phyloP scores from a whole-genome alignment of 73 alveolate species.

The Breviolum minutum region DNA sequence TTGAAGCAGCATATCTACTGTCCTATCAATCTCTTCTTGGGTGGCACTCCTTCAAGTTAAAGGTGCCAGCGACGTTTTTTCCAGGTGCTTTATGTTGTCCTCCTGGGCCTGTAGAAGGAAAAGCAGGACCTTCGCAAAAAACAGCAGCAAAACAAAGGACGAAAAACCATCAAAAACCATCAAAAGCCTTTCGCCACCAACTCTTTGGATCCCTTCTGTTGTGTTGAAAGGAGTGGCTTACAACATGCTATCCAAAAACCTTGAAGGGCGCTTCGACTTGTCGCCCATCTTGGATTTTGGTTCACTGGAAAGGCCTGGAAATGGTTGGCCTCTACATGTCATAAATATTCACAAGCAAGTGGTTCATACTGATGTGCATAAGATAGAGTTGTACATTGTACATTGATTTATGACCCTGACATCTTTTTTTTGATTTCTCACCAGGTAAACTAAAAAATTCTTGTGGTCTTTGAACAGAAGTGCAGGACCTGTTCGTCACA shows the following conservation, averaged over 20 bases:
- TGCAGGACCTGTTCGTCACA: background rate
- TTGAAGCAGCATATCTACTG: no score
- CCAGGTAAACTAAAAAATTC: no score
- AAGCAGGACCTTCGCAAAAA: constrained; percentile 2
- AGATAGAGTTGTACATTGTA: no score
- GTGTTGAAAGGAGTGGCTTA: background rate
- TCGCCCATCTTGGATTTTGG: constrained; percentile 11
- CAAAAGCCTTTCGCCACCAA: no score
- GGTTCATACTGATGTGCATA: background rate
- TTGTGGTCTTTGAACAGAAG: no score
- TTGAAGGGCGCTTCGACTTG: constrained; percentile 13
- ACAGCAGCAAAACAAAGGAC: background rate
- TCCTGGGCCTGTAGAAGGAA: constrained; percentile 4
- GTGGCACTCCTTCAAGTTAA: no score
- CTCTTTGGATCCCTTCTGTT: no score
- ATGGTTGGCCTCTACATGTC: background rate
- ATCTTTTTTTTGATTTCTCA: no score
- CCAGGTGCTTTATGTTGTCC: background rate
- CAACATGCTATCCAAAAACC: background rate
- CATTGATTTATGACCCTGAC: no score
- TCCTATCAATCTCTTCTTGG: no score
- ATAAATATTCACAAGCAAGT: background rate
- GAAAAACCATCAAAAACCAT: no score
- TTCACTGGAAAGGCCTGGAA: background rate
- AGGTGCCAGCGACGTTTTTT: no score